Percentiles rank a stretch among this genome's conserved stretches.
Conservation (phyloP, 2,329 filamentous ascomycete genomes). For the Tolypocladium tundrense region DNA sequence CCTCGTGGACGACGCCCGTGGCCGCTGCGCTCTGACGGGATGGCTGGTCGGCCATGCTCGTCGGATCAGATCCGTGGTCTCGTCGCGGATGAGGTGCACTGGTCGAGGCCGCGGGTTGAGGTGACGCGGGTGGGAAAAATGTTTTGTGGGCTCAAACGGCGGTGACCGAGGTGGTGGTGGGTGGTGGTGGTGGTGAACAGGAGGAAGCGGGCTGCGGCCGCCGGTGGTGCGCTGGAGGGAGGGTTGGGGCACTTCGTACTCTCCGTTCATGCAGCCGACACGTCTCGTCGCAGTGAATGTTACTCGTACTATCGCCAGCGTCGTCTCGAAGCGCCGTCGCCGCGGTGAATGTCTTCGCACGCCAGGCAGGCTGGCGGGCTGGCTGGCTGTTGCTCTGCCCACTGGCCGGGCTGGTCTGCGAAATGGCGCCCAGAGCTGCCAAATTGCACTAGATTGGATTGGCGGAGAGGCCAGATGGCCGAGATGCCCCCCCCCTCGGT, state of each 20-base stretch:
- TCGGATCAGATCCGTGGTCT: background rate
- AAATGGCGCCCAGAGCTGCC: background rate
- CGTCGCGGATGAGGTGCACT: background rate
- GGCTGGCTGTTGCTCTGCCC: too few species aligned
- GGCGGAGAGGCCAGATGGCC: background rate
- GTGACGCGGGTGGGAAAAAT: background rate
- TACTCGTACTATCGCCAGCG: background rate
- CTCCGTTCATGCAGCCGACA: background rate
- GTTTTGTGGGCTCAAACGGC: background rate
- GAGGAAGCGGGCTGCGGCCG: background rate
- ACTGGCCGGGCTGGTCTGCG: background rate
- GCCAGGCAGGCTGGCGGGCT: too few species aligned
- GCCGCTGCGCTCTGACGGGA: background rate
- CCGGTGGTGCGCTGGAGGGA: background rate
- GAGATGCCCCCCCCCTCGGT: background rate
- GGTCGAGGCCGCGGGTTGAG: background rate
- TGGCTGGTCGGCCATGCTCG: background rate
- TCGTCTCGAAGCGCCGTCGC: background rate
- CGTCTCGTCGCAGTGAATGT: background rate
- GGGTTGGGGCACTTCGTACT: background rate
- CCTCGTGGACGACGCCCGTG: background rate
- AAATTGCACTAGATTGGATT: background rate
- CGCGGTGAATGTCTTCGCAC: background rate
- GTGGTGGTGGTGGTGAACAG: background rate
- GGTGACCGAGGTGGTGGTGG: background rate